Evolutionary conservation across 192 early-diverging fungal species (phyloP).

Genomic region (Gonapodya sp.): DNA sequence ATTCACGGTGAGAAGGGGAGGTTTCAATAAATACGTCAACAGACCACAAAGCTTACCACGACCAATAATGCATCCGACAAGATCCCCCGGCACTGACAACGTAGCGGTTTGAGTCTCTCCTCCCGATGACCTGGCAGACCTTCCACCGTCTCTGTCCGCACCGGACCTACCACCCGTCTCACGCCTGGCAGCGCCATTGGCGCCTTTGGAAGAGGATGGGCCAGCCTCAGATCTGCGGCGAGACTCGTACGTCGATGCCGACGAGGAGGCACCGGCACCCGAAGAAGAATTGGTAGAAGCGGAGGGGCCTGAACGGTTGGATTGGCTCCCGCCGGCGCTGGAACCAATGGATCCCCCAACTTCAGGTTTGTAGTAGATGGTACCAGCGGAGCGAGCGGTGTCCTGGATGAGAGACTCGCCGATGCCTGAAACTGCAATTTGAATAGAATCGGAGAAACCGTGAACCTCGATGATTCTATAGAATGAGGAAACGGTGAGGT

Average conservation of each 20-base stretch:
- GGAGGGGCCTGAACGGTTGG: too few relatives aligned
- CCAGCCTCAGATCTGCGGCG: neutral
- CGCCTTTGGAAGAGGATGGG: neutral
- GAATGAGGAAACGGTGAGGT: neutral
- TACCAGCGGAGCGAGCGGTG: slow-evolving; percentile 70
- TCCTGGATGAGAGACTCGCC: slow-evolving; percentile 78
- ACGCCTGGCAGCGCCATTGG: neutral
- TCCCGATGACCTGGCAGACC: neutral
- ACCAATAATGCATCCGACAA: slow-evolving; percentile 97
- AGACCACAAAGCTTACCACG: slow-evolving; percentile 50
- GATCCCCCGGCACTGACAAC: slow-evolving; percentile 85
- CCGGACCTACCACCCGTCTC: neutral
- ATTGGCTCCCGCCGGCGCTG: too few relatives aligned
- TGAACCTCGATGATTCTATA: slow-evolving; percentile 72
- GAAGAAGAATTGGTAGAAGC: neutral
- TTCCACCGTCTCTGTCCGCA: neutral
- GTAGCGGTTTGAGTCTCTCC: slow-evolving; percentile 46
- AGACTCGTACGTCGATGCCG: neutral
- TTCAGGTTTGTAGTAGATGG: slow-evolving; percentile 74
- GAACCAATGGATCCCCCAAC: neutral
- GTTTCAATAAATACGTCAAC: neutral
- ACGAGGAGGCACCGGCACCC: neutral
- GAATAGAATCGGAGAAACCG: slow-evolving; percentile 63
- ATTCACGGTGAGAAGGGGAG: neutral
- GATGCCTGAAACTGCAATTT: slow-evolving; percentile 74